Evolutionary conservation across 23 red algal genomes (phyloP), one percentile per base, ranked within the genome.

Genomic region (Cyanidioschyzon merolae): DNA sequence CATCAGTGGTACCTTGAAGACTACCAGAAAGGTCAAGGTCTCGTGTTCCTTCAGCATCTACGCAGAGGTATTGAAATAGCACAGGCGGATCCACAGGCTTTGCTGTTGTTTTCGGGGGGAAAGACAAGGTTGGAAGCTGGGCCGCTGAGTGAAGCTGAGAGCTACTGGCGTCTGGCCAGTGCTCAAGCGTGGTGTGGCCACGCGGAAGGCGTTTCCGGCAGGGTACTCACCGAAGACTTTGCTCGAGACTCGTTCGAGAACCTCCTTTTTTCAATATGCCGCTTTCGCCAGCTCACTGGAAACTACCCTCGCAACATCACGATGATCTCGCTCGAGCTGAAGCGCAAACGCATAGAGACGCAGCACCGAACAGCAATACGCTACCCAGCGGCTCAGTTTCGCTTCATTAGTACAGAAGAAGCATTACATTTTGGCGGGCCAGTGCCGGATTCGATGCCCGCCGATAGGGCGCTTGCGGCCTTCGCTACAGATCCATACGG

Each of bases 231-330:
- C 0, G 90, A 95, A 75, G 85, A 89, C 37, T 84, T 79, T 38
- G 85, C 90, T 12, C 85, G 90, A 30, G 90, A 95, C 40, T 89
- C 86, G 18, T 85, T 86, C 30, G 90, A 95, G 67, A 95, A 95
- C 63, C 58, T 95, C 3, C 76, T 90, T 35, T 95, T 95, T 50
- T 95, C 90, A 0, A 74, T 95, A 26, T 95, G 90, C 50, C 90
- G 90, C 75, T 95, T 95, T 57, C 76, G 80, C 35, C 84, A 95
- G 57, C 39, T 95, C 12, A 79, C 84, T 15, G 85, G 85, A 1
- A 67, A 50, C 21, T 95, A 95, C 76, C 90, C 90, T 38, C 67
- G 39, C 37, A 31, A 79, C 31, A 86, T 90, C 41, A 86, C 87
- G 16, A 84, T 95, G 7, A 86, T 95, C 0, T 83, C 85, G 74